These are phyloP conservation scores for Cyclotella distinguenda DNA, from an alignment of 108 stramenopile genomes.

Conservation along the genomic window DNA sequence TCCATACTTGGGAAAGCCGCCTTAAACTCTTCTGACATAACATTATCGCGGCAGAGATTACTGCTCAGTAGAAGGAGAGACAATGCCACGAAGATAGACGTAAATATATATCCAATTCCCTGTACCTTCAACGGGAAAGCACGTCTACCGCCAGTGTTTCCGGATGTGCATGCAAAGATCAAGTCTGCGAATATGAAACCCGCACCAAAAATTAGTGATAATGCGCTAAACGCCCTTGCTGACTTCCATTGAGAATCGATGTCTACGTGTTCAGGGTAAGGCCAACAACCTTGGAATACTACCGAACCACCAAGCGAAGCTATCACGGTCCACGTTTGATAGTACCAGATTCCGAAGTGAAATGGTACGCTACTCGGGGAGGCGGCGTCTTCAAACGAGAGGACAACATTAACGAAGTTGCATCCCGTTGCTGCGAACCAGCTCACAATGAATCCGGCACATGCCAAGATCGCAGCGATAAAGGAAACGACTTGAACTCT, in stretches of 20 bases:
- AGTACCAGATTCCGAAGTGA: constrained; percentile 38
- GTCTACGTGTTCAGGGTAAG: constrained; percentile 15
- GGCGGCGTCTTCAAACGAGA: neutral
- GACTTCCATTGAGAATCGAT: constrained; percentile 44
- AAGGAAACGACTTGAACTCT: constrained; percentile 4
- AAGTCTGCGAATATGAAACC: constrained; percentile 20
- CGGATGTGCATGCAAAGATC: constrained; percentile 13
- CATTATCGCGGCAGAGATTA: constrained; percentile 39
- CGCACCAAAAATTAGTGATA: constrained; percentile 45
- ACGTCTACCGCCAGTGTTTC: constrained; percentile 1
- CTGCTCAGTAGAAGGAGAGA: constrained; percentile 44
- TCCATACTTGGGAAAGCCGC: neutral
- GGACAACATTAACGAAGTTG: neutral
- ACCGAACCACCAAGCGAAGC: constrained; percentile 16
- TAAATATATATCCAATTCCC: constrained; percentile 9
- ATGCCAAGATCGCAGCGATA: neutral
- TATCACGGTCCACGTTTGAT: constrained; percentile 24
- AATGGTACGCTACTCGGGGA: neutral
- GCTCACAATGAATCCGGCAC: constrained; percentile 2
- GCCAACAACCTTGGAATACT: constrained; percentile 19
- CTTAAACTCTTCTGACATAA: neutral
- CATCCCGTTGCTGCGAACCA: neutral
- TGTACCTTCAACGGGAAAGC: neutral
- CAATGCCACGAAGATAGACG: constrained; percentile 40
- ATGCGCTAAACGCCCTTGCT: constrained; percentile 41